A percentile compares a stretch with the other conserved stretches of the same genome.
These are phyloP conservation scores for Basipetospora sp. DNA, from an alignment of 2,329 filamentous ascomycete species.

Conservation along the genomic window DNA sequence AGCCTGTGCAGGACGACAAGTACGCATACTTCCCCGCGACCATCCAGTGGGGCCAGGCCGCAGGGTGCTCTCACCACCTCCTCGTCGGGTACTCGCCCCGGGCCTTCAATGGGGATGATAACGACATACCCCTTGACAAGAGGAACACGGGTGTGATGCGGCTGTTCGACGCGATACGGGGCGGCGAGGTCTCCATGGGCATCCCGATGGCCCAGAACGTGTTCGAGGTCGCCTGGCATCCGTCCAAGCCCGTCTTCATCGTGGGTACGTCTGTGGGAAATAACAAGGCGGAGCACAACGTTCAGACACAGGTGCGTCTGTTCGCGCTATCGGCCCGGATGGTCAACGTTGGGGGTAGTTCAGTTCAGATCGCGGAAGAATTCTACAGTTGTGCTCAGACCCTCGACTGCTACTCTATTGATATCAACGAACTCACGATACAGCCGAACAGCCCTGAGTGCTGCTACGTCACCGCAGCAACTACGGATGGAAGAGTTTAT, in stretches of 20 bases:
- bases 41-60: slow-evolving; percentile 43
- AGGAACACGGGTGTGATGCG: slow-evolving; percentile 44
- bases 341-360: too few relatives aligned
- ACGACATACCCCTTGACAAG: slow-evolving; percentile 44
- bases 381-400: slow-evolving; percentile 31
- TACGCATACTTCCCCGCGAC: slow-evolving; percentile 52
- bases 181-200: slow-evolving; percentile 30
- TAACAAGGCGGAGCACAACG: slow-evolving; percentile 26
- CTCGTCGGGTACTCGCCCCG: slow-evolving; percentile 50
- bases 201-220: slow-evolving; percentile 43
- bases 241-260: slow-evolving; percentile 35
- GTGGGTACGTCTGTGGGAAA: slow-evolving; percentile 42
- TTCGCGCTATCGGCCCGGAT: slow-evolving; percentile 19
- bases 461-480: slow-evolving; percentile 44
- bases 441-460: slow-evolving; percentile 36
- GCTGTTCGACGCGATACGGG: slow-evolving; percentile 38
- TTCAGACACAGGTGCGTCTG: slow-evolving; percentile 43
- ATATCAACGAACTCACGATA: slow-evolving; percentile 49
- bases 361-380: too few relatives aligned
- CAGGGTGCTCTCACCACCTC: slow-evolving; percentile 33
- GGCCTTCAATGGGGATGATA: slow-evolving; percentile 35
- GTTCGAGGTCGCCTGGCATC: slow-evolving; percentile 52
- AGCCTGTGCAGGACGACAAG: slow-evolving; percentile 18
- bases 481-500: slow-evolving; percentile 47
- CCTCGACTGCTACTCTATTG: slow-evolving; percentile 43